Base-by-base conservation (phyloP, 2,329 filamentous ascomycete species). In the Myriangium duriaei region DNA sequence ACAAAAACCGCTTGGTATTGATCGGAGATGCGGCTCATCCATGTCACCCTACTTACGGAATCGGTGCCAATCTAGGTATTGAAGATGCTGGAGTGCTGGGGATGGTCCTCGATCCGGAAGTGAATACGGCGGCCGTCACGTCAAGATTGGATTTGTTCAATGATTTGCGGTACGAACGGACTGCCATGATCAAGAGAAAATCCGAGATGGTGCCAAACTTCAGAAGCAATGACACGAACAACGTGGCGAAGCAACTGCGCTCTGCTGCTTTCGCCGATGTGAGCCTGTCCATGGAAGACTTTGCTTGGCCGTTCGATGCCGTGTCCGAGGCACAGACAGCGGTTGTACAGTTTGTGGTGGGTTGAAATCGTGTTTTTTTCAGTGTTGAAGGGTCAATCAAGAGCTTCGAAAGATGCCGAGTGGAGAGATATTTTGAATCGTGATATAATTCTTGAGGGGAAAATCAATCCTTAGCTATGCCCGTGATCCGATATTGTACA, bases 1-100 rank as follows among this genome's bases (percentile, higher is more conserved):
- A 49, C 44, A 53, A 54, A 41, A 49, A 48, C 34, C 49, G 52
- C 11, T 36, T 57, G 10, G 47, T 44, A n/a, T 51, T 59, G 32
- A 45, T 50, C 15, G 56, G 56, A 14, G 56, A 59, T 33, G 57
- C 57, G 5, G 55, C 57, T 4, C 57, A 60, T 37, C 56, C 57
- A 1, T 56, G 54, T 11, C 49, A 49, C 2, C 57, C 57, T 10
- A 55, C 58, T 35, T 55, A 60, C 37, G 57, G 56, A 17, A 34
- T 34, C 6, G 40, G 40, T 2, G 40, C 40, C 5, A 37, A 37
- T 19, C 30, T 42, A 24, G 34, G 40, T n/a, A 29, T 42, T 13
- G 40, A 42, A 30, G 40, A 42, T 14, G 40, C 34, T n/a, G 32
- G 18, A 6, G 34, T 42, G 7, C 32, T 42, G 1, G 19, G 35